Percentiles rank a stretch among this genome's conserved stretches.
phyloP scores from a whole-genome alignment of 1,139 yeast species.

The Petasospora rhodanensis region DNA sequence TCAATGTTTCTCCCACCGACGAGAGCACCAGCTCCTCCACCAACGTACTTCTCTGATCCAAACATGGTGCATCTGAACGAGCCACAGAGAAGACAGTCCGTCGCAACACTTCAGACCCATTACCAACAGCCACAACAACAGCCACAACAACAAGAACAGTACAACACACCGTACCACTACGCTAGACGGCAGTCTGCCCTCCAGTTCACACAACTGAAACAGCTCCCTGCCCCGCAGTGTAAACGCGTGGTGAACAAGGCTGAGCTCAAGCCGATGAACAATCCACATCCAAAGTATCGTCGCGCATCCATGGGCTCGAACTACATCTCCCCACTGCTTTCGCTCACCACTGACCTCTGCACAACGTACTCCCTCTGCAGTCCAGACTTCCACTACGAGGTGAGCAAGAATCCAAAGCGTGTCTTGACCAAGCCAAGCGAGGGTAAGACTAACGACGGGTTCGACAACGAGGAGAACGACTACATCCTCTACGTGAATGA shows the following conservation, averaged over 20 bases:
- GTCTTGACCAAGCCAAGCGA: slow-evolving; percentile 92
- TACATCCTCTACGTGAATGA: slow-evolving; percentile 93
- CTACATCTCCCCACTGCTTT: slow-evolving; percentile 81
- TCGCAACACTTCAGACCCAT: slow-evolving; percentile 20
- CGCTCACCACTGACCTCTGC: slow-evolving; percentile 72
- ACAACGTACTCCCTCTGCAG: slow-evolving; percentile 85
- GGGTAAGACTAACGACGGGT: slow-evolving; percentile 76
- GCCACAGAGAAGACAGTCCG: slow-evolving; percentile 35
- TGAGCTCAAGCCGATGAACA: slow-evolving; percentile 61
- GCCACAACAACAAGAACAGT: slow-evolving; percentile 11
- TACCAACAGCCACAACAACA: slow-evolving; percentile 14
- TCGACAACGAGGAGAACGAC: slow-evolving; percentile 85
- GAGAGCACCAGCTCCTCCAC: slow-evolving; percentile 28
- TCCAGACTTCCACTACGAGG: slow-evolving; percentile 79
- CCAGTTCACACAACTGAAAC: slow-evolving; percentile 28
- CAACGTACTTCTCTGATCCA: slow-evolving; percentile 21
- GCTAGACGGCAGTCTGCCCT: slow-evolving; percentile 19
- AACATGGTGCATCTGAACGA: slow-evolving; percentile 20
- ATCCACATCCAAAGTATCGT: slow-evolving; percentile 69
- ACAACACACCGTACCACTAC: slow-evolving; percentile 5
- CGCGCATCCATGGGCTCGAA: slow-evolving; percentile 76
- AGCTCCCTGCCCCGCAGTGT: slow-evolving; percentile 39
- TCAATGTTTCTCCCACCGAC: slow-evolving; percentile 27
- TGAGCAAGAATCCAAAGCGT: slow-evolving; percentile 83
- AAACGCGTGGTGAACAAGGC: slow-evolving; percentile 37